Base-by-base conservation (phyloP, 192 early-diverging fungal genomes). In the Backusella sp. region DNA sequence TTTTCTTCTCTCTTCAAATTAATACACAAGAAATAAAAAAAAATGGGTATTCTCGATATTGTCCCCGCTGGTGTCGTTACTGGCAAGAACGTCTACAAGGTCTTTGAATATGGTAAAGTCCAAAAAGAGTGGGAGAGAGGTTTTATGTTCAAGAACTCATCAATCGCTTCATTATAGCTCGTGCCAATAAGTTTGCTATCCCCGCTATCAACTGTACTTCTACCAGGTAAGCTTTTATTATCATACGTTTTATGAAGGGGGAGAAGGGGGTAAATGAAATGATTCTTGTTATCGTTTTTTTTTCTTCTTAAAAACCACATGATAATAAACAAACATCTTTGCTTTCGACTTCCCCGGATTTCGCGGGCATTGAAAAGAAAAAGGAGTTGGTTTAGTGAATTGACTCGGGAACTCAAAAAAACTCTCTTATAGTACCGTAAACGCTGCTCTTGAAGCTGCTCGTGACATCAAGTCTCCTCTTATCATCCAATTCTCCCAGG, bases 161-260 rank as follows among this genome's bases (percentile, higher is more conserved):
- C 23, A 9, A 59, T 46, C 68, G 21, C 59, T 80, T 49, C 23
- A 41, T 32, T 73, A 69, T 70, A 76, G 90, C 89, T 35, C 86
- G 85, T 80, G 83, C 95, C 80, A 87, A 98, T 84, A 81, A 87
- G 26, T 98, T 96, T 79, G 96, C 96, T 77, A 98, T 98, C 86
- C 96, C 96, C 62, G 95, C 96, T 52, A 92, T 98, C 86, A 98
- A 98, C 88, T 96, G 95, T 90, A 97, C 95, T 80, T 93, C 93
- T 53, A 94, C 95, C 28, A 95, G 77, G 77, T 79, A 79, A 69
- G 17, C 35, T 3, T 56, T 56, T 23, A n/a, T 23, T 26, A 9
- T 62, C 23, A 28, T 28, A 28, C 9, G 8, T 59, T 59, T 59
- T 26, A 3, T 59, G 6, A 2, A 6, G 0, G 9, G 19, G 19